Conservation (phyloP, 2,329 filamentous ascomycete species). For the Fusarium denticulatum region DNA sequence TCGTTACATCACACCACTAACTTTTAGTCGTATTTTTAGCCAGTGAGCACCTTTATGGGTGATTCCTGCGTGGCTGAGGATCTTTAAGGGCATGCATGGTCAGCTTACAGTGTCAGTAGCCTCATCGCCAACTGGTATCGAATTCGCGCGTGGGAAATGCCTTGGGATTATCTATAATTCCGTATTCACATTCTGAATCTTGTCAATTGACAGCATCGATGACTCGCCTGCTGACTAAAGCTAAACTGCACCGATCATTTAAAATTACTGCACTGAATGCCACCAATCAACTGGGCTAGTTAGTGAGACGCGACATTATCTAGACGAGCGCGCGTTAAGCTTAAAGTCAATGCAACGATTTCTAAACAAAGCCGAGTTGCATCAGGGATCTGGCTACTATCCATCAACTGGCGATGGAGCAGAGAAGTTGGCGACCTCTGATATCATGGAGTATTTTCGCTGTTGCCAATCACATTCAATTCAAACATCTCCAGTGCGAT, state of each 20-base stretch:
- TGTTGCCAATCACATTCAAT: not conserved
- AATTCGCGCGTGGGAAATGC: not conserved
- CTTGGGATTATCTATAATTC: not conserved
- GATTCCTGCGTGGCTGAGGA: not conserved
- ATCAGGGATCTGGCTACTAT: not conserved
- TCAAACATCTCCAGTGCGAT: not conserved
- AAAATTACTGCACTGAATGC: not conserved
- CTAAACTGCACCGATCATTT: not conserved
- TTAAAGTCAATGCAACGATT: not conserved
- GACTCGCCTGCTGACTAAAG: not conserved
- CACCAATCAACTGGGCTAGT: not conserved
- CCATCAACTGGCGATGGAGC: not conserved
- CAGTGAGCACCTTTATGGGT: not conserved
- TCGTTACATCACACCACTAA: not conserved
- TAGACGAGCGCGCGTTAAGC: not conserved
- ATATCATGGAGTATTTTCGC: not conserved
- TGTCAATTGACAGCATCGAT: too few species aligned
- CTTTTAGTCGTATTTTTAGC: not conserved
- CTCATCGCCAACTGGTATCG: accelerated
- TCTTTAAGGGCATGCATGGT: not conserved
- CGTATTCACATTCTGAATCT: accelerated
- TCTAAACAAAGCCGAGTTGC: too few species aligned
- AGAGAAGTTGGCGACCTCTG: not conserved
- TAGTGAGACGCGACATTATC: not conserved
- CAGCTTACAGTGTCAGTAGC: not conserved